Conservation (phyloP, 2,329 filamentous ascomycete species). For the Pezicula radicicola region DNA sequence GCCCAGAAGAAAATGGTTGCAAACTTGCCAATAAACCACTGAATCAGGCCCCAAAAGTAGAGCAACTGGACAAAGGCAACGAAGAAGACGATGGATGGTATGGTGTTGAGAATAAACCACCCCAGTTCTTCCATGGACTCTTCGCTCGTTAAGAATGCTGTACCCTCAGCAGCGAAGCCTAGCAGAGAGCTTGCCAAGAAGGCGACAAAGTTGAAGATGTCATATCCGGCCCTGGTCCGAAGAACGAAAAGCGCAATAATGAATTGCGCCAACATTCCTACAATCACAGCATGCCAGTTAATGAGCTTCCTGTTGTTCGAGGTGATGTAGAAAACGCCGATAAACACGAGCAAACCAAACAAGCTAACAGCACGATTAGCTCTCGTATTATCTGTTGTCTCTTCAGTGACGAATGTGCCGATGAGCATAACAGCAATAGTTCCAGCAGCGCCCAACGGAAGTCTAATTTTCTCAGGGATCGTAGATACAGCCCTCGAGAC, state of each 20-base stretch:
- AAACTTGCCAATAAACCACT: constrained; percentile 88
- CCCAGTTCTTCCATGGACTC: constrained; percentile 34
- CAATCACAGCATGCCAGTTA: constrained; percentile 79
- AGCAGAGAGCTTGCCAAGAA: constrained; percentile 70
- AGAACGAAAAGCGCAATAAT: constrained; percentile 86
- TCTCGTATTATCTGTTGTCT: constrained; percentile 73
- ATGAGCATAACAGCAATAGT: constrained; percentile 73
- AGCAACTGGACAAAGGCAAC: constrained; percentile 85
- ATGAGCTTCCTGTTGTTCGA: constrained; percentile 64
- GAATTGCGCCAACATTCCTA: constrained; percentile 86
- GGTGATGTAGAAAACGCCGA: constrained; percentile 64
- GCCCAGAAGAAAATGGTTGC: constrained; percentile 90
- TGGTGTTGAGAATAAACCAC: constrained; percentile 75
- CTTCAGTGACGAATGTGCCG: constrained; percentile 71
- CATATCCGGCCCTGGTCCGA: constrained; percentile 74
- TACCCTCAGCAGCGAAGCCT: constrained; percentile 71
- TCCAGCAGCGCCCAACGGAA: constrained; percentile 58
- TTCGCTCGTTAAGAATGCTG: constrained; percentile 63
- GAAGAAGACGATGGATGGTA: constrained; percentile 97
- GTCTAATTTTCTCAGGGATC: constrained; percentile 65
- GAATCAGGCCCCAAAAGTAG: constrained; percentile 76
- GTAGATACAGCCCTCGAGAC: constrained; percentile 53
- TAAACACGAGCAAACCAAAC: constrained; percentile 72
- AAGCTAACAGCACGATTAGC: constrained; percentile 78
- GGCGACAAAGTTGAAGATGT: constrained; percentile 90